Conservation (phyloP, 208 protist species). For the Crithidia bombi region DNA sequence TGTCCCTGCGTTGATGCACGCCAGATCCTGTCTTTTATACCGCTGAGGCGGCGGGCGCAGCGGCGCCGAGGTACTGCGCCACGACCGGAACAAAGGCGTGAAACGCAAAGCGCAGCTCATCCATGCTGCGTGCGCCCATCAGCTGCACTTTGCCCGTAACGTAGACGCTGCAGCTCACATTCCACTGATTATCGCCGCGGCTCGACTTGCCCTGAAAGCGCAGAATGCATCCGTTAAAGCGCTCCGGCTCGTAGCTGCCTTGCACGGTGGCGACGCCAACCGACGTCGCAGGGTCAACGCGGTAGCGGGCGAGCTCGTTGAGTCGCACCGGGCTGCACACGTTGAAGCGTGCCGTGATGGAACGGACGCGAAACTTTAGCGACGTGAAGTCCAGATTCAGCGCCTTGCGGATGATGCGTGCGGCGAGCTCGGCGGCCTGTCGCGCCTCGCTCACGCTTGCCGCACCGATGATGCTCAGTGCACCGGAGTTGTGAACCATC, state of each 20-base stretch:
- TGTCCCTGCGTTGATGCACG: too few relatives aligned
- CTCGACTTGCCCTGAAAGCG: slow-evolving; percentile 61
- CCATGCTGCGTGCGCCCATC: slow-evolving; percentile 77
- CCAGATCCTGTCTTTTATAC: not conserved
- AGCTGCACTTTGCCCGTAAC: slow-evolving; percentile 88
- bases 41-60: not conserved
- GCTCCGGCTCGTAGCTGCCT: slow-evolving; percentile 86
- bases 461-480: slow-evolving; percentile 79
- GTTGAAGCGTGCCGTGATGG: slow-evolving; percentile 86
- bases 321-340: slow-evolving; percentile 79
- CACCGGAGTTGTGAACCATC: slow-evolving; percentile 77
- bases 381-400: slow-evolving; percentile 62
- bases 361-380: slow-evolving; percentile 84
- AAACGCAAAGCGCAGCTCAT: slow-evolving; percentile 85
- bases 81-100: slow-evolving; percentile 84
- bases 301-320: slow-evolving; percentile 67
- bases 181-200: slow-evolving; percentile 62
- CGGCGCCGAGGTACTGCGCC: slow-evolving; percentile 54
- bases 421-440: slow-evolving; percentile 85
- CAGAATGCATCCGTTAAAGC: slow-evolving; percentile 81
- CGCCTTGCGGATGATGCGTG: slow-evolving; percentile 86
- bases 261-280: slow-evolving; percentile 53
- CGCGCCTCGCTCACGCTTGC: slow-evolving; percentile 76
- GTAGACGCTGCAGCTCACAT: slow-evolving; percentile 76
- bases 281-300: slow-evolving; percentile 26